Evolutionary conservation across 352 stramenopile genomes (phyloP), one percentile per base, ranked within the genome.

Genomic region (Pythium sukuiense): DNA sequence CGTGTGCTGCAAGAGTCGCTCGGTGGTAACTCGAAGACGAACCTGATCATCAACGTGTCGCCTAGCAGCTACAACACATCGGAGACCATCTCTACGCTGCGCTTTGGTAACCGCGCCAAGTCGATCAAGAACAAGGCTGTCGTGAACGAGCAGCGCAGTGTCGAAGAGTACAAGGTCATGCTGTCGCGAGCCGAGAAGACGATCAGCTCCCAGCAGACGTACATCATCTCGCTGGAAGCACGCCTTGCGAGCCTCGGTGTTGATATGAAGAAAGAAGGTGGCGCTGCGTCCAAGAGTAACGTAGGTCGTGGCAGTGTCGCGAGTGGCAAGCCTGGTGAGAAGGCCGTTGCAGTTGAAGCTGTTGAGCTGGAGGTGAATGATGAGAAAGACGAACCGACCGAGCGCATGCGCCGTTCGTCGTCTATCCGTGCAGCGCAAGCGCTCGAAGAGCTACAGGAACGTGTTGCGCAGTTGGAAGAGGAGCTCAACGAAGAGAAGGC

Each of bases 71-170:
- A 89, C 67, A 98, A 98, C 67, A 81, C 89, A 4, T 68, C 72
- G 0, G 95, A 99, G 75, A 99, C 94, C 7, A 71, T 98, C 18
- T 97, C 86, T 9, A 99, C 95, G 20, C 73, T 97, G 30, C 83
- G 91, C 4, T 98, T 98, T 61, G 92, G 90, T 26, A 91, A 86
- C 50, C 86, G 92, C 16, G 95, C 95, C n/a, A 98, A 98, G 68
- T 89, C 80, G 24, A 98, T 98, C 68, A 90, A 97, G 77, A 98
- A 98, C 75, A 97, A 97, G 79, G 91, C 94, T 3, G 89, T 96
- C 6, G 92, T 98, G 27, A 98, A 98, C 55, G 85, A 97, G 58
- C 81, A 95, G 55, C 81, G 88, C 43, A 97, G 86, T 61, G 89
- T 97, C 18, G 88, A 94, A 30, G 93, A 98, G 71, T 95, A 97